Percentiles rank a stretch among this genome's conserved stretches.
Conservation (phyloP, 2,329 filamentous ascomycete genomes). For the Thermomyces lanuginosus region DNA sequence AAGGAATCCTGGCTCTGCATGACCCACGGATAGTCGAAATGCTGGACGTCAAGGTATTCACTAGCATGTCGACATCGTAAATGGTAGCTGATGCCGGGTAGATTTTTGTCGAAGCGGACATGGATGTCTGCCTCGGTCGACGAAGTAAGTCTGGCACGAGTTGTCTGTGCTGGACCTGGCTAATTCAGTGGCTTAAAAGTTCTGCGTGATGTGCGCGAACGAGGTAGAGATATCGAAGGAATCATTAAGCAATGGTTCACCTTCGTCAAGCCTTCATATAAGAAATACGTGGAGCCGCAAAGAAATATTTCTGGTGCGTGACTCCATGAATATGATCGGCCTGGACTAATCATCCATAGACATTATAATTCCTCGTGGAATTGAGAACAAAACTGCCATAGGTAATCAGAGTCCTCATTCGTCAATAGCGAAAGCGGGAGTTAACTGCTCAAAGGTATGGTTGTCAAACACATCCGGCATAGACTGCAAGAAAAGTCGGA, state of each 20-base stretch:
- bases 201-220: conserved; percentile 71
- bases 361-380: conserved; percentile 84
- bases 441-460: conserved; percentile 50
- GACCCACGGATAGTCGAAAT: conserved; percentile 72
- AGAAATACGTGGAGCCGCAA: conserved; percentile 85
- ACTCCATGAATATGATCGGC: not conserved
- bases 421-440: conserved; percentile 1
- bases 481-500: conserved; percentile 75
- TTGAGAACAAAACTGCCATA: conserved; percentile 89
- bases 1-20: conserved; percentile 90
- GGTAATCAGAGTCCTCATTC: no score
- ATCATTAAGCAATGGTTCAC: conserved; percentile 97
- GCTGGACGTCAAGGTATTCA: conserved; percentile 59
- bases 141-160: conserved; percentile 44
- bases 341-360: conserved; percentile 30
- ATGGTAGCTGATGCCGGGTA: conserved; percentile 14
- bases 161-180: not conserved
- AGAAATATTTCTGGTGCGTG: conserved; percentile 58
- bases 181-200: conserved; percentile 33
- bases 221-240: conserved; percentile 81
- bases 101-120: conserved; percentile 95
- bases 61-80: not conserved
- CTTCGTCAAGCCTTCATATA: conserved; percentile 94
- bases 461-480: conserved; percentile 79
- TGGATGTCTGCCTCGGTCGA: conserved; percentile 79